Percentiles rank a stretch among this genome's conserved stretches.
Conservation (phyloP, 83 land plant species). For the Diphasiastrum complanatum region DNA sequence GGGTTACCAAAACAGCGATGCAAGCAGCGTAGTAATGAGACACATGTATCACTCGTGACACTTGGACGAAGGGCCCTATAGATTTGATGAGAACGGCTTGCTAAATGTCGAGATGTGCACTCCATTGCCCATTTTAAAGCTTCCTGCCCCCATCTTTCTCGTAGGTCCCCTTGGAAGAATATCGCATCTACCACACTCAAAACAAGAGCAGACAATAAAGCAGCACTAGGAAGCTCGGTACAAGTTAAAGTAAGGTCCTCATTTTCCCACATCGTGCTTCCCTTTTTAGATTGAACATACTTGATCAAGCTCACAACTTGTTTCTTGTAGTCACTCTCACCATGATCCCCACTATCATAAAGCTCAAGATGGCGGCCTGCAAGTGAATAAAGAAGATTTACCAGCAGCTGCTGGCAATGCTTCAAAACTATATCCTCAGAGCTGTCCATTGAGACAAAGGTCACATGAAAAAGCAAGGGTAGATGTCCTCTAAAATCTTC, state of each 20-base stretch:
- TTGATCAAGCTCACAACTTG: conserved; percentile 95
- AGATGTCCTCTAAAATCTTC: conserved; percentile 96
- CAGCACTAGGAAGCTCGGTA: conserved; percentile 91
- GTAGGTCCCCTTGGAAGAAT: conserved; percentile 94
- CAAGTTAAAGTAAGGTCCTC: conserved; percentile 76
- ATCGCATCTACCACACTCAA: conserved; percentile 97
- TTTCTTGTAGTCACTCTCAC: conserved; percentile 94
- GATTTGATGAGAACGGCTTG: conserved; percentile 97
- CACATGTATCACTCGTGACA: conserved; percentile 94
- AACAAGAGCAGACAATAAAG: conserved; percentile 85
- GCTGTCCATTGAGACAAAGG: conserved; percentile 99
- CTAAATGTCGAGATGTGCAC: conserved; percentile 87
- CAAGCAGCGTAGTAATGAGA: conserved; percentile 81
- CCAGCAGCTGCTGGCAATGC: conserved; percentile 97
- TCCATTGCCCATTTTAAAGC: conserved; percentile 99
- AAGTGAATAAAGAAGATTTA: conserved; percentile 90
- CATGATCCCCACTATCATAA: conserved; percentile 68
- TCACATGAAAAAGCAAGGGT: conserved; percentile 93
- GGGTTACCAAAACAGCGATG: conserved; percentile 95
- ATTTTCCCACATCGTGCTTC: conserved; percentile 98
- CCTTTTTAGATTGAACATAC: conserved; percentile 97
- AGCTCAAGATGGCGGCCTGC: conserved; percentile 94
- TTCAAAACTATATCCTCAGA: conserved; percentile 96
- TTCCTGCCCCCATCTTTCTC: conserved; percentile 95
- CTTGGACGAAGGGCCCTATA: conserved; percentile 85